Percentiles rank a stretch among this genome's conserved stretches.
phyloP scores from a whole-genome alignment of 1,139 yeast genomes.

The Candida sanyaensis region DNA sequence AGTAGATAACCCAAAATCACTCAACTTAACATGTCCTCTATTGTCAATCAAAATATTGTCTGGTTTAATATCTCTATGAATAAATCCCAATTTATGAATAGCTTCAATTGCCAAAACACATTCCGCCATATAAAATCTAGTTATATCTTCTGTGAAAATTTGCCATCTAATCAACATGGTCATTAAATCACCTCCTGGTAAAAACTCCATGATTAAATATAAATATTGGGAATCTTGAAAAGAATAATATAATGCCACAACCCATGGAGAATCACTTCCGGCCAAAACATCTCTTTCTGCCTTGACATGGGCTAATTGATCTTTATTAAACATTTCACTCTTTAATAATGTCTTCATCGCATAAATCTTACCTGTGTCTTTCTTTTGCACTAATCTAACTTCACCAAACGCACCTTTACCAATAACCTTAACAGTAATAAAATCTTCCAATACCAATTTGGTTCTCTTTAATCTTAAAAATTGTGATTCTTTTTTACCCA shows the following conservation, averaged over 20 bases:
- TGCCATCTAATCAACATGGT: conserved; percentile 89
- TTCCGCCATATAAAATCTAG: conserved; percentile 83
- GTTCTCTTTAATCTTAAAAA: conserved; percentile 76
- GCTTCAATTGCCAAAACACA: conserved; percentile 86
- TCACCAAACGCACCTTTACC: conserved; percentile 91
- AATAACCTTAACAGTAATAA: conserved; percentile 76
- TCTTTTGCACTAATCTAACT: conserved; percentile 79
- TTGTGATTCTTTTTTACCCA: conserved; percentile 78
- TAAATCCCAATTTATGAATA: conserved; percentile 75
- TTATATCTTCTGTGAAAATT: conserved; percentile 80
- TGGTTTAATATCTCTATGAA: conserved; percentile 79
- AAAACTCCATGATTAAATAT: conserved; percentile 79
- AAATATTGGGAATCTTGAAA: conserved; percentile 78
- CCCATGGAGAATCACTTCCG: conserved; percentile 87
- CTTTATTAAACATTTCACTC: conserved; percentile 82
- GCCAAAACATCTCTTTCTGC: conserved; percentile 87
- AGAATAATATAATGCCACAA: conserved; percentile 76
- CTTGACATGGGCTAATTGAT: conserved; percentile 80
- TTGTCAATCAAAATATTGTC: conserved; percentile 80
- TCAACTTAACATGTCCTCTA: conserved; percentile 74
- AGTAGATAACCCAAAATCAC: conserved; percentile 83
- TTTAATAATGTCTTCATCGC: conserved; percentile 82
- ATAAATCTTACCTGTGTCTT: conserved; percentile 79
- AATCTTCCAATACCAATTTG: conserved; percentile 71
- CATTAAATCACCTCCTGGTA: conserved; percentile 88